Conservation (phyloP, 441 rosid species). For the Hura crepitans region DNA sequence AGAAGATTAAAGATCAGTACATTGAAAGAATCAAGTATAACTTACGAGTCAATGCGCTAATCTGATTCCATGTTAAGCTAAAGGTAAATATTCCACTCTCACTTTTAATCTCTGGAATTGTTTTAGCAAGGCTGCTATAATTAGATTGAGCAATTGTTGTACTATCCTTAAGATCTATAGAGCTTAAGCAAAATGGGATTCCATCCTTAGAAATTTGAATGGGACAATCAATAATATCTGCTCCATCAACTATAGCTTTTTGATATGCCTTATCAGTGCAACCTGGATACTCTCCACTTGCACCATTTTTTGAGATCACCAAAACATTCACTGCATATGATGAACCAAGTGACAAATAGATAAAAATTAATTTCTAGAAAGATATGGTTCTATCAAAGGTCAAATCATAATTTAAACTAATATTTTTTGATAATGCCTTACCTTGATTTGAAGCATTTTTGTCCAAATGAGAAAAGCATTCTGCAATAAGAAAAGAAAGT, state of each 20-base stretch:
- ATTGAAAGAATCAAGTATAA: constrained; percentile 12
- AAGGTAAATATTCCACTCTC: constrained; percentile 49
- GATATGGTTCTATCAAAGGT: not conserved
- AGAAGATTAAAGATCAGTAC: not conserved
- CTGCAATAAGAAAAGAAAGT: constrained; percentile 36
- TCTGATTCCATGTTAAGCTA: constrained; percentile 57
- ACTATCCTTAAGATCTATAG: constrained; percentile 50
- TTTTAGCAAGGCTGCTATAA: constrained; percentile 30
- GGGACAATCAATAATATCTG: constrained; percentile 65
- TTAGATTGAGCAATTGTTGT: constrained; percentile 37
- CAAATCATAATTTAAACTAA: not conserved
- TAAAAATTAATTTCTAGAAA: not conserved
- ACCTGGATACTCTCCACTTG: constrained; percentile 77
- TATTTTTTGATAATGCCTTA: constrained; percentile 21
- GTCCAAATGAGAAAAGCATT: constrained; percentile 63
- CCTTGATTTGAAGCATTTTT: constrained; percentile 50
- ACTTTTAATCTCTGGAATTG: constrained; percentile 37
- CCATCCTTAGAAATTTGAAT: constrained; percentile 71
- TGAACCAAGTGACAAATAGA: constrained; percentile 15
- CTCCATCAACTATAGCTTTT: constrained; percentile 57
- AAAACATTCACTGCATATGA: constrained; percentile 32
- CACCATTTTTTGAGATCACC: constrained; percentile 64
- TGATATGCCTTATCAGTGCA: constrained; percentile 66
- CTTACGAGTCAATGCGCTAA: constrained; percentile 57
- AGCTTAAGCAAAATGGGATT: constrained; percentile 54